Percentiles rank a stretch among this genome's conserved stretches.
Conservation (phyloP, 2,329 filamentous ascomycete species). For the Penicillium fuscoglaucum region DNA sequence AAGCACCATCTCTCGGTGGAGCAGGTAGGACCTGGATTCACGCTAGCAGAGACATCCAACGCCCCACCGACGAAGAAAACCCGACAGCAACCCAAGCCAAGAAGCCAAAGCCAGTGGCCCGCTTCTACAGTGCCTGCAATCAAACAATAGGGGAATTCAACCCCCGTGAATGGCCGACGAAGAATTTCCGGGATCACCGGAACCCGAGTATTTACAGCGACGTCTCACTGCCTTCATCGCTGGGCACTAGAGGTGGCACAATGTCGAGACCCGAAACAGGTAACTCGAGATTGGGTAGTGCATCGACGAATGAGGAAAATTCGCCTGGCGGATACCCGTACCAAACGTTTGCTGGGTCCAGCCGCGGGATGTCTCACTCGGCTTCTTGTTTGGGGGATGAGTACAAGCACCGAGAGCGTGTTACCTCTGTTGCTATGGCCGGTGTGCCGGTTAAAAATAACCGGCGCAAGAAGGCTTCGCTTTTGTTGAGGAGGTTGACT, state of each 20-base stretch:
- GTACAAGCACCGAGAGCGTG: constrained; percentile 6
- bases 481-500: constrained; percentile 22
- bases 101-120: not conserved
- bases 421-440: constrained; percentile 15
- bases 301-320: not conserved
- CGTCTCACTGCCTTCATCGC: constrained; percentile 4
- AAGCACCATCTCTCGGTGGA: constrained; percentile 8
- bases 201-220: constrained; percentile 7
- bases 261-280: not conserved
- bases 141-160: not conserved
- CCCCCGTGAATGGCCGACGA: constrained; percentile 8
- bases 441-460: not conserved
- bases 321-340: not conserved
- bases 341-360: not conserved
- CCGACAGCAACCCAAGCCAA: not conserved
- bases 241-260: too few relatives aligned
- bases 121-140: constrained; percentile 24
- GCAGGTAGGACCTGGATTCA: constrained; percentile 18
- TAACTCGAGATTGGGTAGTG: not conserved
- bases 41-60: constrained; percentile 11
- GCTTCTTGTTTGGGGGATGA: not conserved
- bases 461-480: constrained; percentile 17
- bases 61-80: constrained; percentile 1
- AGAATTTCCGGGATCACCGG: constrained; percentile 7
- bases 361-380: constrained; percentile 1